Evolutionary conservation across 306 rosid genomes (phyloP), one percentile per base, ranked within the genome.

Genomic region (Gastrolobium bilobum): DNA sequence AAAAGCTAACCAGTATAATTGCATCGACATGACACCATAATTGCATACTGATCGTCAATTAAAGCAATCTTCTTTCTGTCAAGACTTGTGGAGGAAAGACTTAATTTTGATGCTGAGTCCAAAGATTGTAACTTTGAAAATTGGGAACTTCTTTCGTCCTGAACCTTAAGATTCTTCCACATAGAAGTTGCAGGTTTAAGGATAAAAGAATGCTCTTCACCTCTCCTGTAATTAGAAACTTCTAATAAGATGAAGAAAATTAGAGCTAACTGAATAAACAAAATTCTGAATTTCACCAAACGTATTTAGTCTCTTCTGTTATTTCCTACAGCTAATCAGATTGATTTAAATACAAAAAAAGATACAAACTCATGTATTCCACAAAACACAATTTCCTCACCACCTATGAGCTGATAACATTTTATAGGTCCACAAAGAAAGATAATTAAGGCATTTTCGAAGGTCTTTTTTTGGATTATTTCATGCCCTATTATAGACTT

Each of bases 11-110:
- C 90, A 2, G 98, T 86, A 83, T 90, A 91, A 86, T 91, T 95
- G 94, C 97, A 93, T 76, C 98, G 92, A 81, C 99, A 95, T 63
- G 99, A 91, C 29, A 93, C 97, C 96, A 93, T 89, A 83, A 95
- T 84, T 81, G 99, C 97, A 84, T 91, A 95, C 75, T 90, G 96
- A 84, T 91, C 89, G 4, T 79, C 83, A 70, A 47, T 72, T 39
- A 76, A 84, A 75, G 82, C 65, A 70, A 58, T 63, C 77, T 73
- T 84, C 79, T 80, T 91, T 78, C 85, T 79, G 59, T 87, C 92
- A 79, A 77, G 72, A 72, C 81, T 80, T 71, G 79, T 88, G 50
- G 90, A 71, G 31, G 86, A 68, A 64, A 76, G 54, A 66, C 63
- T 82, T 73, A 80, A 88, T 70, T 77, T 85, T 58, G 91, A 87